These are phyloP conservation scores for Jamesozyma lodderae DNA, from an alignment of 805 yeast genomes.

Conservation along the genomic window DNA sequence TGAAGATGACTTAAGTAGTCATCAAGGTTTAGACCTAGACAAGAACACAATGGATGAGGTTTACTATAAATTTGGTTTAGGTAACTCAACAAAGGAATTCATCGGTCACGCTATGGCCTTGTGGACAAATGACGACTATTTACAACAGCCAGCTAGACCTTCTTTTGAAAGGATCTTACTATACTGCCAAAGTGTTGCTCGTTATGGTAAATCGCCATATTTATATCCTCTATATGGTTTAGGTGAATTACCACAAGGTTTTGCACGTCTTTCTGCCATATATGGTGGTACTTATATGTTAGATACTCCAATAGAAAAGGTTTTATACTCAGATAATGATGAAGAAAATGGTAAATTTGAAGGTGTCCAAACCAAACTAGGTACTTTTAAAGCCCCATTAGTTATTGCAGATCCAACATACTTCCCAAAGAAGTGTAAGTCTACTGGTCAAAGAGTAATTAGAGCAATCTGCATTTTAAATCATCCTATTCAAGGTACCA, in stretches of 20 bases:
- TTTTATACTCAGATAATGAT: conserved; percentile 53
- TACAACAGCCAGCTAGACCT: conserved; percentile 84
- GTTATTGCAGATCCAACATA: conserved; percentile 98
- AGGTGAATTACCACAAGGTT: conserved; percentile 98
- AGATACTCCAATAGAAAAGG: conserved; percentile 90
- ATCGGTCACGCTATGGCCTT: conserved; percentile 99
- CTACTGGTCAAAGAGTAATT: conserved; percentile 31
- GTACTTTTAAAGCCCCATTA: conserved; percentile 81
- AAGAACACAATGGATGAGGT: conserved; percentile 85
- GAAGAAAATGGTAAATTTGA: conserved; percentile 46
- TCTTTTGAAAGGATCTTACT: conserved; percentile 78
- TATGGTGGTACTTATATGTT: conserved; percentile 98
- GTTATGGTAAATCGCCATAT: conserved; percentile 94
- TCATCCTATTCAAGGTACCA: conserved; percentile 79
- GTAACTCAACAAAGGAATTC: conserved; percentile 87
- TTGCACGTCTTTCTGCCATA: conserved; percentile 92
- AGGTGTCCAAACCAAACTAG: conserved; percentile 89
- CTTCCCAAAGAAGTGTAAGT: conserved; percentile 55
- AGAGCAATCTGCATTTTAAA: conserved; percentile 69
- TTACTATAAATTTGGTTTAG: conserved; percentile 81
- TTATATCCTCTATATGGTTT: conserved; percentile 92
- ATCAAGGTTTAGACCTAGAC: conserved; percentile 80
- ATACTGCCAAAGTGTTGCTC: conserved; percentile 83
- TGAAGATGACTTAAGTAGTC: conserved; percentile 72
- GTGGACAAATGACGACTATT: conserved; percentile 86